Conservation (phyloP, 106 monocot species). For the Dactylorhiza incarnata region DNA sequence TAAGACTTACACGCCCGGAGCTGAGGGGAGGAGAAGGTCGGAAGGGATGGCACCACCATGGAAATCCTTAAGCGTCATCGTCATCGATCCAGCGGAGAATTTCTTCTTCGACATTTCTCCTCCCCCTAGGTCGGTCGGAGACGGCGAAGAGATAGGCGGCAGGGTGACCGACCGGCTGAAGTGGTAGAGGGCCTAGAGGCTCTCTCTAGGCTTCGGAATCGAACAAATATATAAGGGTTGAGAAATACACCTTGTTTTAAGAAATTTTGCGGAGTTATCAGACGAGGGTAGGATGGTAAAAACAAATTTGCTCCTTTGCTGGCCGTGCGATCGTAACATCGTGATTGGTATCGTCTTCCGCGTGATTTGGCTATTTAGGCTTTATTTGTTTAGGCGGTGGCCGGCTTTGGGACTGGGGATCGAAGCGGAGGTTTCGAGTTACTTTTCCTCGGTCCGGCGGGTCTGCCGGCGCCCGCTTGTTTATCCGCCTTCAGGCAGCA, state of each 20-base stretch:
- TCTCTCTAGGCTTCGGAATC: background rate
- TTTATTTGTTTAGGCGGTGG: no score
- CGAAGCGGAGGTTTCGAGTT: no score
- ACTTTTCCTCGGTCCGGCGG: no score
- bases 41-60: conserved; percentile 98
- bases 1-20: conserved; percentile 70
- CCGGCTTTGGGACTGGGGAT: no score
- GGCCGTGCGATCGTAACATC: no score
- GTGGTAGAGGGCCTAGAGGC: background rate
- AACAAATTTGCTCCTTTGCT: no score
- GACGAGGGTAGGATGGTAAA: no score
- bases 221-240: background rate
- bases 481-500: no score
- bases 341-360: no score
- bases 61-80: conserved; percentile 98
- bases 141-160: background rate
- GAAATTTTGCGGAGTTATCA: no score
- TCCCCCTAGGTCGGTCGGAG: background rate
- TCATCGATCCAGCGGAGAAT: conserved; percentile 47
- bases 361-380: no score
- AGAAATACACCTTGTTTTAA: background rate
- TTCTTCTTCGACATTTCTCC: conserved; percentile 89
- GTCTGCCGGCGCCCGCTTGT: no score
- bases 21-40: conserved; percentile 86
- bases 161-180: background rate